These are phyloP conservation scores for Trichocladium uniseriatum DNA, from an alignment of 495 filamentous ascomycete species.

Conservation along the genomic window DNA sequence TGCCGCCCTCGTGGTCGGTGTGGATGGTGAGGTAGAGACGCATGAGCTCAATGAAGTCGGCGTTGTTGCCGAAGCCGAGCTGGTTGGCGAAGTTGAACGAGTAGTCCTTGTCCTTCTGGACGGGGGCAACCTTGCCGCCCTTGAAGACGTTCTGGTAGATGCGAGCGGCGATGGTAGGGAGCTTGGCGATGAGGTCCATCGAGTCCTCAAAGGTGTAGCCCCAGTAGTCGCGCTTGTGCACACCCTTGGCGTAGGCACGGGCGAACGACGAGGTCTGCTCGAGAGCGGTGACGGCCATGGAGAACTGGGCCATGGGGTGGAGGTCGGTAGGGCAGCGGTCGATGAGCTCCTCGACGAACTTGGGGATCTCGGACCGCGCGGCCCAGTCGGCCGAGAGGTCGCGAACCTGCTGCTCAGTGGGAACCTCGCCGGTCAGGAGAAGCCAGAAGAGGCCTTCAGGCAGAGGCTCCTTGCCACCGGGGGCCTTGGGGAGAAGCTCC, in stretches of 20 bases:
- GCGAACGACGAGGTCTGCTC: constrained; percentile 96
- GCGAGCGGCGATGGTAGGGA: constrained; percentile 91
- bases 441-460: constrained; percentile 99
- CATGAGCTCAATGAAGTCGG: constrained; percentile 96
- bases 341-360: constrained; percentile 97
- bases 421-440: constrained; percentile 92
- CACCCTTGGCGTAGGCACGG: constrained; percentile 95
- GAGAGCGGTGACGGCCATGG: constrained; percentile 90
- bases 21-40: constrained; percentile 98
- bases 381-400: constrained; percentile 98
- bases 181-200: constrained; percentile 99
- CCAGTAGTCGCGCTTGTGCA: constrained; percentile 99
- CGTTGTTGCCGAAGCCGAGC: constrained; percentile 90
- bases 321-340: constrained; percentile 97
- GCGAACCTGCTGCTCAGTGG: constrained; percentile 93
- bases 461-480: constrained; percentile 89
- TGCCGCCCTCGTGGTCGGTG: constrained; percentile 98
- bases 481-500: constrained; percentile 89
- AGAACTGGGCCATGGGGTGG: constrained; percentile 99
- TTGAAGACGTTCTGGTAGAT: constrained; percentile 99
- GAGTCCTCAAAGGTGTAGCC: constrained; percentile 98
- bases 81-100: constrained; percentile 97
- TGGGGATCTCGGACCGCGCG: constrained; percentile 88
- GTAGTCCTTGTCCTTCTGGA: constrained; percentile 98
- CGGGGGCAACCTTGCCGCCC: constrained; percentile 90